phyloP scores from a whole-genome alignment of 2,329 filamentous ascomycete genomes.

The Fusarium caatingaense region DNA sequence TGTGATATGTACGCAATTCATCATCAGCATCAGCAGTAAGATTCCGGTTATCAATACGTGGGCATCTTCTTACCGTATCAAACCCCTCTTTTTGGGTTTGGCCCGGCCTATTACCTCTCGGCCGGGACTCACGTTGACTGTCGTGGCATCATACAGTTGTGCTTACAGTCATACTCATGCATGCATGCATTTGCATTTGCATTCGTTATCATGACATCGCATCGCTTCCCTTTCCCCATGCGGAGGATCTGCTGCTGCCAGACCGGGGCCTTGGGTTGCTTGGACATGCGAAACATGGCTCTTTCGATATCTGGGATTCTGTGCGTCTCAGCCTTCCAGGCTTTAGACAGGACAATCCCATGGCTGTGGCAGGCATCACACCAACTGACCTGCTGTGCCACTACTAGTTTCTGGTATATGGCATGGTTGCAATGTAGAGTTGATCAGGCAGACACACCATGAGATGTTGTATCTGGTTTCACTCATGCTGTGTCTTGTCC shows the following conservation, averaged over 20 bases:
- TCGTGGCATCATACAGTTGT: slow-evolving; percentile 27
- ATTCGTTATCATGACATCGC: slow-evolving; percentile 14
- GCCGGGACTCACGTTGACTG: slow-evolving; percentile 15
- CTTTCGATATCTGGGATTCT: slow-evolving; percentile 21
- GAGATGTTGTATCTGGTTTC: slow-evolving; percentile 13
- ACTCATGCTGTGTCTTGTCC: slow-evolving; percentile 1
- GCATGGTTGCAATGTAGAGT: neutral
- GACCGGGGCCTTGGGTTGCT: slow-evolving; percentile 6
- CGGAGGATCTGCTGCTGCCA: slow-evolving; percentile 29
- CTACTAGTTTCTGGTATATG: slow-evolving; percentile 13
- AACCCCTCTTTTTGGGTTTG: slow-evolving; percentile 8
- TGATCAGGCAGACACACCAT: slow-evolving; percentile 5
- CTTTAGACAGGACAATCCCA: slow-evolving; percentile 13
- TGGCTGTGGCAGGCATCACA: slow-evolving; percentile 37
- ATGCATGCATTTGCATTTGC: slow-evolving; percentile 9
- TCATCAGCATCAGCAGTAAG: slow-evolving; percentile 29
- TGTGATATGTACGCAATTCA: slow-evolving; percentile 30
- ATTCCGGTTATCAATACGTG: slow-evolving; percentile 30
- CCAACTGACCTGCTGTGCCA: slow-evolving; percentile 26
- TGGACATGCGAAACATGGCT: slow-evolving; percentile 22
- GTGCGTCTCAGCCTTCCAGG: slow-evolving; percentile 32
- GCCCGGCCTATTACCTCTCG: slow-evolving; percentile 21
- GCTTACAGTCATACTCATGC: slow-evolving; percentile 29
- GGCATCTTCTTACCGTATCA: slow-evolving; percentile 26
- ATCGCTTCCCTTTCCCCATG: slow-evolving; percentile 34